Percentiles rank a stretch among this genome's conserved stretches.
Evolutionary conservation across 2,329 filamentous ascomycete species (phyloP).

Genomic region (Dothideomycetes sp.): DNA sequence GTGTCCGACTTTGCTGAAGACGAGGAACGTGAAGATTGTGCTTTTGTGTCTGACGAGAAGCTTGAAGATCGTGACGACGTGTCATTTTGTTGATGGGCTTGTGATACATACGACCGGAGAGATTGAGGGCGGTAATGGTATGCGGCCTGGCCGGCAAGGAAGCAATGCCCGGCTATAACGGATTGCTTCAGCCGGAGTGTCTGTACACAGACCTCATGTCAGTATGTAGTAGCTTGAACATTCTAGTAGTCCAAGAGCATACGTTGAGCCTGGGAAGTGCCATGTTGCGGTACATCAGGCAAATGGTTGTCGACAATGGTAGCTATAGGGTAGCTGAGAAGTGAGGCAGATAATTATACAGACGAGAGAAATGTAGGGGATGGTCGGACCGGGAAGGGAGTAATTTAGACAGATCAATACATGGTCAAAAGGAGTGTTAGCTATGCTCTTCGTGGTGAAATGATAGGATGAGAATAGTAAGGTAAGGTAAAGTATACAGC

Average conservation of each 20-base stretch:
- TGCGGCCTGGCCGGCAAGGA: constrained; percentile 21
- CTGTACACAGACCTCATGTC: neutral
- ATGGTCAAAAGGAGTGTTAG: neutral
- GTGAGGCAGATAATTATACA: neutral
- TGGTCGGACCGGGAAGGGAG: no score
- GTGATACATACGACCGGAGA: constrained; percentile 9
- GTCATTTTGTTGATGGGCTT: neutral
- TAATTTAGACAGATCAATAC: neutral
- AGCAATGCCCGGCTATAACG: constrained; percentile 21
- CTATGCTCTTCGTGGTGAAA: no score
- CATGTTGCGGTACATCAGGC: constrained; percentile 15
- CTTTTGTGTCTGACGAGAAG: neutral
- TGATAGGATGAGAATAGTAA: no score
- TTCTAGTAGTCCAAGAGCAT: neutral
- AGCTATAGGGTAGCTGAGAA: neutral
- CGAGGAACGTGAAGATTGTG: neutral
- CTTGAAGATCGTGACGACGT: no score
- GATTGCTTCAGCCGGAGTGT: constrained; percentile 11
- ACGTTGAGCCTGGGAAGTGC: neutral
- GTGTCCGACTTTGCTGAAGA: no score
- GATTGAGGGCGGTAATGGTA: constrained; percentile 20
- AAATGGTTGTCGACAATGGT: no score
- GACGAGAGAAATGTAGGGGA: neutral
- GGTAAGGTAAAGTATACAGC: no score
- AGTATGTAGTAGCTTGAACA: no score